Evolutionary conservation across 495 filamentous ascomycete species (phyloP), one percentile per base, ranked within the genome.

Genomic region (Hyaloscypha hepaticicola): DNA sequence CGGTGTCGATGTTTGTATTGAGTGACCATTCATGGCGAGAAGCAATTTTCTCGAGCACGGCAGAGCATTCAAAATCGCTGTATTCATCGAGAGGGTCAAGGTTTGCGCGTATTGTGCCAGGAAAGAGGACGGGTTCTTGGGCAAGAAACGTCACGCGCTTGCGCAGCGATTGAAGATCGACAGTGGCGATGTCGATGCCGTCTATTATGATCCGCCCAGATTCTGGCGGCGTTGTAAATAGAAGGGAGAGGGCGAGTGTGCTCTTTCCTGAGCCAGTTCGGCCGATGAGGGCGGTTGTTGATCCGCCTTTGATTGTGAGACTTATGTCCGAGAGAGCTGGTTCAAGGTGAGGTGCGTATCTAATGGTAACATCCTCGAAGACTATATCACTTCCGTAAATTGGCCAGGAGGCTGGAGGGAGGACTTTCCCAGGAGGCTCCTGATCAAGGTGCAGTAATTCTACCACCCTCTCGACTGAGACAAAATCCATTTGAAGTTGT

Each of bases 401-500:
- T 5, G 91, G 91, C 91, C 91, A 96, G n/a, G 79, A 80, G 0
- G 87, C 85, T 22, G 91, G 89, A 1, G 91, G 90, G 6, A 81
- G 68, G 16, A 90, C 72, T 3, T 82, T 79, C 8, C 91, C 91
- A 3, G 75, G 75, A 0, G 85, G 77, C 74, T 96, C 91, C 70
- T 90, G 84, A 41, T 92, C 89, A 1, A 93, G 80, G 61, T 88
- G 80, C 2, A 92, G 79, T 0, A 93, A 78, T 69, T 95, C 91
- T 27, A 93, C 85, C 3, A 96, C 83, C 27, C 91, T 83, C 74
- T 96, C 91, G 2, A 96, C 90, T 0, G 89, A 92, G 16, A 94
- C 91, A 66, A 94, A 94, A 68, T 93, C 87, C 90, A 96, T 93
- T 76, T 94, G 90, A 27, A 96, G 81, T 68, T 89, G 82, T 29